Base-by-base conservation (phyloP, 768 basidiomycete species). In the Leucocoprinus sp. region DNA sequence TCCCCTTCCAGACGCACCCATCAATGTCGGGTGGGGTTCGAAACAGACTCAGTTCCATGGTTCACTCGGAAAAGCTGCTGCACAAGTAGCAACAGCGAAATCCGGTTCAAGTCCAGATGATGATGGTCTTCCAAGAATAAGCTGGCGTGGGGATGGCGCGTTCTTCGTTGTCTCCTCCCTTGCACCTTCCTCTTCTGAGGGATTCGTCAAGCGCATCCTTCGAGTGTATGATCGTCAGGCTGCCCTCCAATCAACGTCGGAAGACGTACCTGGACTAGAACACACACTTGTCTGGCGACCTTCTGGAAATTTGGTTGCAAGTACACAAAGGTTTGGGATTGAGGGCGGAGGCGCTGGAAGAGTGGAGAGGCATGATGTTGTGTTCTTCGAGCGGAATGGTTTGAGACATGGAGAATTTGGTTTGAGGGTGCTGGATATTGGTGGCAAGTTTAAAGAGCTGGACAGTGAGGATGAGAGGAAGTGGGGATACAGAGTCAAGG, bases 31-130 rank as follows among this genome's bases (percentile, higher is more conserved):
- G 12, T 99, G 96, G 96, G 96, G 96, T 31, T 87, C 88, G 1
- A 95, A 93, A 57, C 75, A 87, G 60, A 98, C 96, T 0, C 96
- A 99, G 57, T 99, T 99, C 59, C 93, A 97, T 54, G 96, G 96
- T 8, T 95, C 93, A 0, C 69, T 91, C 3, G 95, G 96, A 14
- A 97, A 97, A 60, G 66, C 75, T 1, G 85, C 86, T 18, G 88
- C 90, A 0, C 75, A 78, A 51, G 70, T 74, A 21, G 65, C 73
- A 12, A 54, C 64, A 27, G 57, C 63, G 3, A 57, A 54, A 24
- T 65, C 76, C 15, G 73, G 75, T 17, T 65, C 70, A 6, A 82
- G 78, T 52, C 80, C 81, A 2, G 78, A 82, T 50, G 92, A 97
- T 53, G 82, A 92, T 44, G 60, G 55, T 2, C 57, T 69, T 24